These are phyloP conservation scores for Verbena officinalis DNA, from an alignment of 257 asterid species.

Conservation along the genomic window DNA sequence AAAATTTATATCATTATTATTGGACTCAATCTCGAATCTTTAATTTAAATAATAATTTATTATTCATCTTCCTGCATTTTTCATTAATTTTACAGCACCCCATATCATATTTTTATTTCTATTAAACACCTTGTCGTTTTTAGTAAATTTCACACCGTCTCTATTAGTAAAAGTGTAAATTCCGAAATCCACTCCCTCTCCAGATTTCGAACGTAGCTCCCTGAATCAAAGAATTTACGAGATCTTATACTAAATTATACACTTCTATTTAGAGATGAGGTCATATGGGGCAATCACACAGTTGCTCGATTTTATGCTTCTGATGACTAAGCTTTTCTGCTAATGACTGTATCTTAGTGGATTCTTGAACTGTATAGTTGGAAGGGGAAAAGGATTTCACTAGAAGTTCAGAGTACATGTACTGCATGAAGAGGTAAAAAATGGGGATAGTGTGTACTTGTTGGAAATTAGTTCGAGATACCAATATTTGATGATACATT, in stretches of 20 bases:
- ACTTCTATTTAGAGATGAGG: not conserved
- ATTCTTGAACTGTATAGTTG: constrained; percentile 53
- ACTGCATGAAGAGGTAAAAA: constrained; percentile 92
- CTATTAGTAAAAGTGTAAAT: too few relatives aligned
- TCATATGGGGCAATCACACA: constrained; percentile 13
- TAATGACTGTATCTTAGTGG: constrained; percentile 24
- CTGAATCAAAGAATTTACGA: too few relatives aligned
- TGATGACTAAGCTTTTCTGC: constrained; percentile 1
- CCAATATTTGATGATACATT: not conserved
- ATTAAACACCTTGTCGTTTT: too few relatives aligned
- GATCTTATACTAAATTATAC: not conserved
- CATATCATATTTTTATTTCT: too few relatives aligned
- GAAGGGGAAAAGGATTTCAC: constrained; percentile 85
- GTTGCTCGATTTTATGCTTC: constrained; percentile 10
- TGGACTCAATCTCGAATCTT: too few relatives aligned
- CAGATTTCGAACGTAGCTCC: too few relatives aligned
- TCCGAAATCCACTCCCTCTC: too few relatives aligned
- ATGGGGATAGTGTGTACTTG: not conserved
- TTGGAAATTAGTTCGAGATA: constrained; percentile 13
- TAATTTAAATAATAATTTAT: too few relatives aligned
- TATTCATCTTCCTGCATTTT: too few relatives aligned
- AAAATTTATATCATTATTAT: too few relatives aligned
- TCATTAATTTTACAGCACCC: too few relatives aligned
- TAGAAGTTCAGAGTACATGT: constrained; percentile 87
- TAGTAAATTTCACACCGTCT: too few relatives aligned